These are phyloP conservation scores for Salvia rosmarinus DNA, from an alignment of 257 asterid species.

Conservation along the genomic window DNA sequence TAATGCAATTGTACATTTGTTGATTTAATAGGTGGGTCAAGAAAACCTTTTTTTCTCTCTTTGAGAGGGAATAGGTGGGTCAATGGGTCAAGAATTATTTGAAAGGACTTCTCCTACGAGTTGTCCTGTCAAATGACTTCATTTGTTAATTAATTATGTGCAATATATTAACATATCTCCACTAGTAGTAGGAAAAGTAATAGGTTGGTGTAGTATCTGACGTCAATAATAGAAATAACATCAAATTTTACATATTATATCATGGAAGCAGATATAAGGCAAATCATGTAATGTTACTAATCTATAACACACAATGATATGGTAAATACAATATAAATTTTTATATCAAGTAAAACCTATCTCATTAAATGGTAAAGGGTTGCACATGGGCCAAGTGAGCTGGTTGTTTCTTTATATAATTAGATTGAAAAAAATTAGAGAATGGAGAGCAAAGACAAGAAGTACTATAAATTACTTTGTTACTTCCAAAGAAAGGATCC, in stretches of 20 bases:
- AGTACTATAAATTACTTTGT: conserved; percentile 14
- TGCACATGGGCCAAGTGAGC: conserved; percentile 34
- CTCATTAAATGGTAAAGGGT: background rate
- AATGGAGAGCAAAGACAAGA: conserved; percentile 16
- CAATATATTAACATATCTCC: too few relatives aligned
- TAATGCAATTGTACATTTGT: conserved; percentile 27
- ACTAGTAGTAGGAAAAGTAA: too few relatives aligned
- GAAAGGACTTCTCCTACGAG: background rate
- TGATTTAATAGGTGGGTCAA: conserved; percentile 26
- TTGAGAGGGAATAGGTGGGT: conserved; percentile 27
- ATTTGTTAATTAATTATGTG: background rate
- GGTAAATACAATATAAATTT: too few relatives aligned
- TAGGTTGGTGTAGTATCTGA: too few relatives aligned
- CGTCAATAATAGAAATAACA: too few relatives aligned
- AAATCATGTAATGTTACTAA: background rate
- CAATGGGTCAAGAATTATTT: conserved; percentile 28
- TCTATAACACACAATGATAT: too few relatives aligned
- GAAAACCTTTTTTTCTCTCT: too few relatives aligned
- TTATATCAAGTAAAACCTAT: background rate
- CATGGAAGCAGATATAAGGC: too few relatives aligned
- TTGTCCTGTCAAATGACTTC: conserved; percentile 6
- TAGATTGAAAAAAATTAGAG: background rate
- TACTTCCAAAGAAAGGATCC: conserved; percentile 42
- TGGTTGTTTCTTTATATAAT: conserved; percentile 1
- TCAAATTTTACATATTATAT: too few relatives aligned